Percentiles rank a stretch among this genome's conserved stretches.
Evolutionary conservation across 2,329 filamentous ascomycete genomes (phyloP).

Genomic region (Allantophomopsis lycopodina): DNA sequence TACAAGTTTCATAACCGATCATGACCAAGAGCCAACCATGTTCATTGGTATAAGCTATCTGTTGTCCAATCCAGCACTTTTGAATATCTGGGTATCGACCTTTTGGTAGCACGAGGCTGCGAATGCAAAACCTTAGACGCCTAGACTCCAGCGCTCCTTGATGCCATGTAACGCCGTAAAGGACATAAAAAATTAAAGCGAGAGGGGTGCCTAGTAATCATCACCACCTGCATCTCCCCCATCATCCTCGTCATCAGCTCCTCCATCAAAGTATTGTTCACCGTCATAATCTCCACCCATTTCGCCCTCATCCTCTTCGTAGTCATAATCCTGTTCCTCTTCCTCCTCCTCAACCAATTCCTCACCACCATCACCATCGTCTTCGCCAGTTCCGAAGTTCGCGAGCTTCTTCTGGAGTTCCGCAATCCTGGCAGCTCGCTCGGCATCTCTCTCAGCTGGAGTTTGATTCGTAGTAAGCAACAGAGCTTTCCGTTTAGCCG

Average conservation of each 20-base stretch:
- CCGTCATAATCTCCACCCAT: constrained; percentile 49
- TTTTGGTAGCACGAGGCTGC: no score
- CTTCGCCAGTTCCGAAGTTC: constrained; percentile 5
- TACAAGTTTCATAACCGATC: no score
- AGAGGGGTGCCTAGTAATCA: constrained; percentile 18
- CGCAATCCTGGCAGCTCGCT: constrained; percentile 10
- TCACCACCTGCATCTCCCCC: constrained; percentile 38
- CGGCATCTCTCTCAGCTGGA: constrained; percentile 12
- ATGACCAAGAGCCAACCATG: no score
- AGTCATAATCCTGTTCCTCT: constrained; percentile 37
- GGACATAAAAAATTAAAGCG: no score
- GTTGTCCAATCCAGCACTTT: no score
- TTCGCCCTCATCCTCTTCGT: constrained; percentile 43
- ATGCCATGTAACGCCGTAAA: no score
- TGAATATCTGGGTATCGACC: no score
- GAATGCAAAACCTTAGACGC: no score
- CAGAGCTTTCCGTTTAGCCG: constrained; percentile 18
- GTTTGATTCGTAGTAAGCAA: constrained; percentile 5
- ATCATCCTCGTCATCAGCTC: constrained; percentile 37
- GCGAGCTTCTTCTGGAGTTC: constrained; percentile 14
- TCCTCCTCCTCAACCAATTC: constrained; percentile 26
- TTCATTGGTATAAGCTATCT: no score
- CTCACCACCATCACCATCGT: constrained; percentile 17
- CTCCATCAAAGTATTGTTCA: constrained; percentile 49
- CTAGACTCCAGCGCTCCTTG: no score